Evolutionary conservation across 768 basidiomycete genomes (phyloP), one percentile per base, ranked within the genome.

Genomic region (Phanerodontia chrysosporium): DNA sequence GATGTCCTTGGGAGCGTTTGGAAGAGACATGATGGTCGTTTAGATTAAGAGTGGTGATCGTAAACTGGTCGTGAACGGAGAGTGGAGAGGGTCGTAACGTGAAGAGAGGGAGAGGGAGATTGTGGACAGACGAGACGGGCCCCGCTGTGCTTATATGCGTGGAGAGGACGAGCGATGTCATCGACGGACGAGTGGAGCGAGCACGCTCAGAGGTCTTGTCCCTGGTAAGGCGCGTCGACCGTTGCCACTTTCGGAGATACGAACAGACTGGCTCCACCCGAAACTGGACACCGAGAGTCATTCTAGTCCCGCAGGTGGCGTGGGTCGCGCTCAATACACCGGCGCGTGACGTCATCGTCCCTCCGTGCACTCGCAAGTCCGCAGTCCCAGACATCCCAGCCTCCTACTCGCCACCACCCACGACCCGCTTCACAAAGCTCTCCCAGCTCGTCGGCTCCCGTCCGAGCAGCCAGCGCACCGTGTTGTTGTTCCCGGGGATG

Each of bases 1-100:
- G 62, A 88, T 80, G 60, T 89, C 84, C 73, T 83, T 84, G 18
- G 72, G 64, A 8, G 88, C 81, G 30, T 80, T 72, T 7, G 87
- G 84, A 18, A 90, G 78, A 61, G 89, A 87, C 87, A 90, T 90
- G 51, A 59, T 69, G 39, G 48, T 56, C 35, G 57, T 44, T 28
- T 49, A 18, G 45, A 35, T 22, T 53, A 35, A 21, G 22, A 53
- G 22, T 1, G 16, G 30, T 14, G 46, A 22, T 48, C 46, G 52
- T 25, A 21, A 53, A 39, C 30, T 22, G 52, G 35, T 28, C 28
- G 49, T 51, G n/a, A 51, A 48, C 24, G 46, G 9, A 4, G 39
- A 42, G 39, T 24, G 46, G 21, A 32, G 49, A 10, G 35, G 52
- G 32, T 53, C 52, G 52, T 53, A 27, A 39, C 39, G 39, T 7